phyloP scores from a whole-genome alignment of 805 yeast genomes.

The Barnettozyma populi region DNA sequence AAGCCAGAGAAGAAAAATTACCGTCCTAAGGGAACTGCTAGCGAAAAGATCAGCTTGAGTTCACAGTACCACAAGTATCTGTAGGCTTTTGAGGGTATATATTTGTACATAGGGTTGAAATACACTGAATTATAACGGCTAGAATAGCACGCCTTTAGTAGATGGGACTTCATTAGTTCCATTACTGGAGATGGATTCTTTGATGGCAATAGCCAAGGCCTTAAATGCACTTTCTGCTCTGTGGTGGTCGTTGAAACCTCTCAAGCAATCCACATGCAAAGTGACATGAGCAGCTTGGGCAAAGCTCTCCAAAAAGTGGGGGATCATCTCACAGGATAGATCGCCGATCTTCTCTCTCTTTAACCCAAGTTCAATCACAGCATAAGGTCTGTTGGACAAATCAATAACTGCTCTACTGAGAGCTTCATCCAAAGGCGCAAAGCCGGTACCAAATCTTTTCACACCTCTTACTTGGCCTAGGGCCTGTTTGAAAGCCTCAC shows the following conservation, averaged over 20 bases:
- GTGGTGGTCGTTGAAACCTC: slow-evolving; percentile 96
- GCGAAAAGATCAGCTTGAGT: not conserved
- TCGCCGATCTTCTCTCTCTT: slow-evolving; percentile 93
- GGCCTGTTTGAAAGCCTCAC: slow-evolving; percentile 84
- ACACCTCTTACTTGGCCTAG: slow-evolving; percentile 87
- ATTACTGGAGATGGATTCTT: slow-evolving; percentile 75
- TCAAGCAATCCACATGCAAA: slow-evolving; percentile 86
- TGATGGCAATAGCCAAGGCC: slow-evolving; percentile 89
- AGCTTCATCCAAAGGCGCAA: slow-evolving; percentile 96
- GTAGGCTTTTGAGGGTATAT: not conserved
- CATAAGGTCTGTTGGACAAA: slow-evolving; percentile 86
- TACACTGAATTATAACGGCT: not conserved
- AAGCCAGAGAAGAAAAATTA: not conserved
- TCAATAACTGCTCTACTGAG: slow-evolving; percentile 95
- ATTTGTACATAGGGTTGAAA: slow-evolving; percentile 4
- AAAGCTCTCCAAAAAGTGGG: slow-evolving; percentile 93
- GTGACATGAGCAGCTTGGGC: slow-evolving; percentile 91
- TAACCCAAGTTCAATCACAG: slow-evolving; percentile 83
- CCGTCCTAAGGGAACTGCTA: not conserved
- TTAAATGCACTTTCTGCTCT: slow-evolving; percentile 95
- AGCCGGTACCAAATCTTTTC: slow-evolving; percentile 87
- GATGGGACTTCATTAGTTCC: slow-evolving; percentile 92
- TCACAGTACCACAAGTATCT: not conserved
- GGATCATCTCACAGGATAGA: slow-evolving; percentile 91
- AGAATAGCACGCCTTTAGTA: slow-evolving; percentile 90